Evolutionary conservation across 108 stramenopile genomes (phyloP), one percentile per base, ranked within the genome.

Genomic region (Cyclotella choctawhatcheeana): DNA sequence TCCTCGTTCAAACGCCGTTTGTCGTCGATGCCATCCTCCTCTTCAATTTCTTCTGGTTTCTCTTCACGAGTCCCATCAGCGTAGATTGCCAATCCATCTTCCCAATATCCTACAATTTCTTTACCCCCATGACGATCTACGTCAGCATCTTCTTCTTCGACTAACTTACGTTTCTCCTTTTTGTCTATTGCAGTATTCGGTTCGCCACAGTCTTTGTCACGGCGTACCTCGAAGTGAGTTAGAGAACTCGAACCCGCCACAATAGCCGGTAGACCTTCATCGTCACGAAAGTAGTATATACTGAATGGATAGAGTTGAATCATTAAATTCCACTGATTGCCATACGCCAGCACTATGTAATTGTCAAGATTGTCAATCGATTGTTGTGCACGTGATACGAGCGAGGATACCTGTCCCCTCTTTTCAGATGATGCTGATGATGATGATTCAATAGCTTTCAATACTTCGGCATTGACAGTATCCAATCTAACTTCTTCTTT

Each of bases 51-150:
- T 58, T 81, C 54, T 62, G 65, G 43, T 81, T 80, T 22, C 77
- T 95, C 90, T 72, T 95, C 92, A 29, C 89, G 80, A 1, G 91
- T 92, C 44, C 92, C 92, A 83, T 92, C 94, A 0, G 90, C 92
- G 52, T 93, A 93, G 45, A 93, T 93, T 7, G 96, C 95, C 17
- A 95, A 74, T 44, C 94, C 96, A 84, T 95, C 94, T 77, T 95
- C 92, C 93, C 94, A 93, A 71, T 95, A 95, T 17, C 93, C 94
- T 1, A 90, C 92, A 76, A 95, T 89, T 77, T 95, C 89, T 51
- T 94, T 93, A 35, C 90, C 91, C 6, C 72, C 84, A 48, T 85
- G 75, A 33, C 81, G 79, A 53, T 84, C 78, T 24, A 62, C 74
- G 1, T 71, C 76, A 40, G 54, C 73, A 3, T 56, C 71, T 44